Base-by-base conservation (phyloP, 1,139 yeast species). In the Blastobotrys raffinosifermentans region DNA sequence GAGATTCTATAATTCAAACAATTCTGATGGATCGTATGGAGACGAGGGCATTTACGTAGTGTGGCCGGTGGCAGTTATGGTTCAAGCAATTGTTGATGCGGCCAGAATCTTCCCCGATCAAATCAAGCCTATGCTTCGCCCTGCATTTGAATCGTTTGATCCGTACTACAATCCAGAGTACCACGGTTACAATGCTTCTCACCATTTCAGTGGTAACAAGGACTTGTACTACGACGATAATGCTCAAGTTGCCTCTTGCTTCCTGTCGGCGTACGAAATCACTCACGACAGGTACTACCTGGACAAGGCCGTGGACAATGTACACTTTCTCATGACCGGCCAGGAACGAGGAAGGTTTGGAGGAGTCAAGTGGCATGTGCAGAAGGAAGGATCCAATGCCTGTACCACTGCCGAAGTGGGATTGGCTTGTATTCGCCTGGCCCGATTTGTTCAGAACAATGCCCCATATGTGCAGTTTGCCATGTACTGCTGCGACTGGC, bases 151-250 rank as follows among this genome's bases (percentile, higher is more conserved):
- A 35, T 69, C 72, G 2, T 67, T 79, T 44, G 70, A 69, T 41
- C 66, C 63, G 49, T 80, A 77, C 58, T 73, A 74, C 57, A 73
- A 75, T 45, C 63, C 65, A 10, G 61, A 69, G 44, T 53, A 64
- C 50, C 71, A 68, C 42, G 81, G 77, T 2, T 77, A 63, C 54
- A 69, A 78, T 31, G 83, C 82, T 2, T 77, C 80, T 3, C 77
- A 73, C 51, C 67, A 73, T 54, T 63, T 62, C 39, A 72, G 73
- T 25, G 73, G 71, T 34, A 80, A 78, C 55, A 64, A 64, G 33
- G 87, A 80, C 54, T 75, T 80, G 34, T 79, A 80, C 56, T 80
- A 77, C 48, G 89, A 80, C 55, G 89, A 80, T 52, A 82, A 80
- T 53, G 89, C 87, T 3, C 89, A 80, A 54, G 78, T 79, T 11